Percentiles rank a stretch among this genome's conserved stretches.
These are phyloP conservation scores for Jimgerdemannia lactiflua DNA, from an alignment of 192 early-diverging fungal species.

Conservation along the genomic window DNA sequence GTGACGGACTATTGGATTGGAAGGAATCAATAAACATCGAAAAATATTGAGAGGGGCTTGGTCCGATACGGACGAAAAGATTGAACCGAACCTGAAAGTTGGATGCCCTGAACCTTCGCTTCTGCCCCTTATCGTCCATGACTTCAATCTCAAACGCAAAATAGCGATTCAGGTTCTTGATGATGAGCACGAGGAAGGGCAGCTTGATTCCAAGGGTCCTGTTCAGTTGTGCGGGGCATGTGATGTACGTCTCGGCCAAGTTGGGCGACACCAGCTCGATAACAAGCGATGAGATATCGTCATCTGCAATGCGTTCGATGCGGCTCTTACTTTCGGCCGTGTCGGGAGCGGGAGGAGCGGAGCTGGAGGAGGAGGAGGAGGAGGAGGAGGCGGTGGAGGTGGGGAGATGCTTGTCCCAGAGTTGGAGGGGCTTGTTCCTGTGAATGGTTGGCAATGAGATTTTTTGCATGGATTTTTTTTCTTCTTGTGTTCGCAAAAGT, in stretches of 20 bases:
- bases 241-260: constrained; percentile 85
- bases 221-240: constrained; percentile 70
- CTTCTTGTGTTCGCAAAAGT: neutral
- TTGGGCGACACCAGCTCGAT: constrained; percentile 79
- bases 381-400: constrained; percentile 18
- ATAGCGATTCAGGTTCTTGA: constrained; percentile 88
- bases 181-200: constrained; percentile 82
- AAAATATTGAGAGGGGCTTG: too few relatives aligned
- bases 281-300: constrained; percentile 78
- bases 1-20: constrained; percentile 76
- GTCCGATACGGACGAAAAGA: neutral
- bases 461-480: constrained; percentile 15
- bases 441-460: constrained; percentile 13
- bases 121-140: constrained; percentile 78
- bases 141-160: constrained; percentile 93
- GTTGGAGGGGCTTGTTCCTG: constrained; percentile 63
- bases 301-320: constrained; percentile 78
- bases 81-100: constrained; percentile 79
- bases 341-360: constrained; percentile 2
- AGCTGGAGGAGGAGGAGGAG: constrained; percentile 17
- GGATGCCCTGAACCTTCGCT: constrained; percentile 79
- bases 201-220: constrained; percentile 89
- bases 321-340: constrained; percentile 43
- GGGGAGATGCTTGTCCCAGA: constrained; percentile 66
- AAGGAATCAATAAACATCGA: too few relatives aligned